Percentiles rank a stretch among this genome's conserved stretches.
These are phyloP conservation scores for Aspergillus sp. DNA, from an alignment of 2,329 filamentous ascomycete species.

Conservation along the genomic window DNA sequence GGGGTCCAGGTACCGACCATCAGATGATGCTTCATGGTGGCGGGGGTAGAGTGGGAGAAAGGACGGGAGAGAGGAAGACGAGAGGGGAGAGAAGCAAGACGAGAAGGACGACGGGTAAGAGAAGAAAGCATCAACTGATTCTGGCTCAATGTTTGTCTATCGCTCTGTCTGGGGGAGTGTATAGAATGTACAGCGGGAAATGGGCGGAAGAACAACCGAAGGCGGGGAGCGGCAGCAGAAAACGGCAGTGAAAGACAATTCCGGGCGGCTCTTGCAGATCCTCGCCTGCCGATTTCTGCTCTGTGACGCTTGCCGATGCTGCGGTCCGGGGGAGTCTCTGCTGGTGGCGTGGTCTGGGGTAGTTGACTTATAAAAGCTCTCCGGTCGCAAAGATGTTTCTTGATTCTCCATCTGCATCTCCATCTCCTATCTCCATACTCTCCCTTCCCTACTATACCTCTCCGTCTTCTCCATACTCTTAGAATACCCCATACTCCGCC, in stretches of 20 bases:
- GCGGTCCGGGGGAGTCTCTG: too few relatives aligned
- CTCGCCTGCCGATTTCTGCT: too few relatives aligned
- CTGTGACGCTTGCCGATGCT: too few relatives aligned
- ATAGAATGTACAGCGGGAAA: neutral
- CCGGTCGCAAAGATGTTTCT: too few relatives aligned
- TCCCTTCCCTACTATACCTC: neutral
- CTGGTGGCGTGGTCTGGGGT: too few relatives aligned
- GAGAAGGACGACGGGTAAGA: neutral
- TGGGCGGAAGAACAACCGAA: neutral
- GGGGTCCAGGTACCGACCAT: constrained; percentile 93
- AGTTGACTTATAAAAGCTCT: neutral
- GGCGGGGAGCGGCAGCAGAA: neutral
- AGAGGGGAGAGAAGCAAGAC: neutral
- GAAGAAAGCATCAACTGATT: neutral
- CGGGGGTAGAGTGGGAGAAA: constrained; percentile 5
- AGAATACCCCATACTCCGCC: too few relatives aligned
- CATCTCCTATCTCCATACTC: neutral
- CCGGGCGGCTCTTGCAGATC: too few relatives aligned
- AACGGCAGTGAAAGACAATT: neutral
- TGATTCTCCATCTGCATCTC: neutral
- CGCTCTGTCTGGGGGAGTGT: neutral
- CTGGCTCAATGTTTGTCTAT: too few relatives aligned
- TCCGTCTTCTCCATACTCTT: neutral
- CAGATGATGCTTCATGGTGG: constrained; percentile 77
- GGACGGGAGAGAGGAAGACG: neutral